Percentiles rank a stretch among this genome's conserved stretches.
These are phyloP conservation scores for Lachancea meyersii DNA, from an alignment of 805 yeast genomes.

Conservation along the genomic window DNA sequence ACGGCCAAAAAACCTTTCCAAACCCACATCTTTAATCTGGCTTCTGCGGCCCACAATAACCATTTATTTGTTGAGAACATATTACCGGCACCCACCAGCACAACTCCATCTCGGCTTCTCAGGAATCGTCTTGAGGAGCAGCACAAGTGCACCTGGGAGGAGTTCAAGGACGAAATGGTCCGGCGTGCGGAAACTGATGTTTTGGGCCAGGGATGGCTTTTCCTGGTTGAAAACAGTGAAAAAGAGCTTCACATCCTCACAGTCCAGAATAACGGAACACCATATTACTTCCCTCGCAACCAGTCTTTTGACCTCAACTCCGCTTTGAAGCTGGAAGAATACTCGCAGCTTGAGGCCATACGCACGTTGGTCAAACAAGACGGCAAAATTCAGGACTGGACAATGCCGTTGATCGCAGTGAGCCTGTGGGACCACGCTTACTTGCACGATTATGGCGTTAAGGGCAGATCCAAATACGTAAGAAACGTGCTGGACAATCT, in stretches of 20 bases:
- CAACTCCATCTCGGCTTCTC: conserved; percentile 35
- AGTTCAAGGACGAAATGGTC: conserved; percentile 45
- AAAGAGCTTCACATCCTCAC: conserved; percentile 50
- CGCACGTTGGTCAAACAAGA: conserved; percentile 35
- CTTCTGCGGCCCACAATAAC: conserved; percentile 88
- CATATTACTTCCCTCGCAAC: conserved; percentile 60
- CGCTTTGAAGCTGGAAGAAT: conserved; percentile 53
- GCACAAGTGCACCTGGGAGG: conserved; percentile 36
- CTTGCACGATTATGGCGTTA: conserved; percentile 73
- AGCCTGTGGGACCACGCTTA: conserved; percentile 91
- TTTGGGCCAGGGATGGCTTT: conserved; percentile 68
- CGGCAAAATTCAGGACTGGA: conserved; percentile 46
- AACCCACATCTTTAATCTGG: conserved; percentile 71
- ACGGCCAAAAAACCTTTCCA: conserved; percentile 62
- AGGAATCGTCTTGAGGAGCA: conserved; percentile 33
- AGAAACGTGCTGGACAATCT: conserved; percentile 69
- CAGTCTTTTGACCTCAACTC: conserved; percentile 74
- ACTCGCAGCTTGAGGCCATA: conserved; percentile 39
- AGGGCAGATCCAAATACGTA: conserved; percentile 65
- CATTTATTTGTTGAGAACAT: conserved; percentile 75
- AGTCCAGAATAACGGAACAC: conserved; percentile 72
- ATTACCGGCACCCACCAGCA: conserved; percentile 13
- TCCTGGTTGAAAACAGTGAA: conserved; percentile 57
- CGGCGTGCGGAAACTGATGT: conserved; percentile 41
- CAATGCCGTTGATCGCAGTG: conserved; percentile 59